phyloP scores from a whole-genome alignment of 441 rosid genomes.

The Pelargonium myrrhifolium region DNA sequence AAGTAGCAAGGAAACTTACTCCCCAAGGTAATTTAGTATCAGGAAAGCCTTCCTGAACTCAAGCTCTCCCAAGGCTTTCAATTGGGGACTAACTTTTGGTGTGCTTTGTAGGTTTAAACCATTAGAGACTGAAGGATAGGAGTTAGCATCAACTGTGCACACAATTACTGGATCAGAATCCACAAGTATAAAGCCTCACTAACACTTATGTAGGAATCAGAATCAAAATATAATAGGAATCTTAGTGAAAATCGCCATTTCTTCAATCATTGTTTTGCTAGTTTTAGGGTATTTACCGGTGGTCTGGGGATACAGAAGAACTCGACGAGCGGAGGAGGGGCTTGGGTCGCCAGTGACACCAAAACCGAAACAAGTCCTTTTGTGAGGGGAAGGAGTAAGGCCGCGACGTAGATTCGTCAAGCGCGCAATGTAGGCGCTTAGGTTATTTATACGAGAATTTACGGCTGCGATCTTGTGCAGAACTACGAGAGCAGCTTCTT shows the following conservation, averaged over 20 bases:
- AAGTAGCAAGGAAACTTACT: conserved; percentile 30
- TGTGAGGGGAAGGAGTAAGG: conserved; percentile 20
- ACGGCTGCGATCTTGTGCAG: conserved; percentile 15
- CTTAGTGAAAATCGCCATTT: no score
- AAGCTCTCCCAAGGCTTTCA: conserved; percentile 51
- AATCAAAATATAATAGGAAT: no score
- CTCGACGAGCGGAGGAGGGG: conserved; percentile 8
- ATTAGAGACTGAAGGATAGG: neutral
- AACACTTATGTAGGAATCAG: conserved; percentile 3
- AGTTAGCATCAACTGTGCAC: neutral
- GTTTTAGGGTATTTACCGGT: neutral
- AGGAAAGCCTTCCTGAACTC: conserved; percentile 65
- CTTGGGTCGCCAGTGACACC: conserved; percentile 8
- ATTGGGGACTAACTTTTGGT: conserved; percentile 25
- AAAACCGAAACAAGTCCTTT: conserved; percentile 2
- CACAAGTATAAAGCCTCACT: neutral
- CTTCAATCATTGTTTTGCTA: no score
- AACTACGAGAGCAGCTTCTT: conserved; percentile 30
- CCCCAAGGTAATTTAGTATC: conserved; percentile 50
- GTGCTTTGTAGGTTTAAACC: neutral
- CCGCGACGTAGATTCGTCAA: neutral
- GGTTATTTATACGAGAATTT: neutral
- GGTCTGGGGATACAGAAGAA: neutral
- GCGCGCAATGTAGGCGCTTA: conserved; percentile 20
- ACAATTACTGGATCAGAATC: neutral